Conservation (phyloP, 441 rosid species). For the Geranium incanum region DNA sequence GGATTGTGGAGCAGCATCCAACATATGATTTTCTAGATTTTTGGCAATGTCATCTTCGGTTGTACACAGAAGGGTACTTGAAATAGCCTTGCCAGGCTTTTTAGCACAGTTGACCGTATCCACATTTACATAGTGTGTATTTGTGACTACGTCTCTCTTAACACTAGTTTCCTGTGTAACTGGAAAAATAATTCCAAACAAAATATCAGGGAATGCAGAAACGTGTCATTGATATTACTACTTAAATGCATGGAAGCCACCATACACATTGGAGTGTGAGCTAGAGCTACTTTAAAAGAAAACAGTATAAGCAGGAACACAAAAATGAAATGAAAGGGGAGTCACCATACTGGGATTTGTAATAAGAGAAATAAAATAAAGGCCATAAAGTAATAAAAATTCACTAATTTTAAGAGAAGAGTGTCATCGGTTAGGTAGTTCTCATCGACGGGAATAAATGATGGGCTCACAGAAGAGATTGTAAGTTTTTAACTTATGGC, state of each 20-base stretch:
- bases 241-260: not conserved
- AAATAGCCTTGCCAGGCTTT: constrained; percentile 29
- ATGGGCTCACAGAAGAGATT: not conserved
- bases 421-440: not conserved
- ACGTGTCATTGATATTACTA: not conserved
- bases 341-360: not conserved
- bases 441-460: not conserved
- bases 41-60: constrained; percentile 21
- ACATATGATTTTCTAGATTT: constrained; percentile 26
- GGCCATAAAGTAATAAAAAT: not conserved
- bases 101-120: constrained; percentile 32
- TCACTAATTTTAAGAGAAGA: not conserved
- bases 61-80: constrained; percentile 11
- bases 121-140: constrained; percentile 32
- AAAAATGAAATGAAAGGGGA: not conserved
- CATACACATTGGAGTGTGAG: not conserved
- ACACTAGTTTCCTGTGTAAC: constrained; percentile 36
- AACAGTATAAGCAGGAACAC: not conserved
- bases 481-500: not conserved
- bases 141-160: constrained; percentile 26
- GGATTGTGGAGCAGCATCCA: constrained; percentile 24
- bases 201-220: constrained; percentile 1
- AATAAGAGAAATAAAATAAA: not conserved
- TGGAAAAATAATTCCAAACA: constrained; percentile 21
- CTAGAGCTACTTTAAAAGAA: not conserved